Base-by-base conservation (phyloP, 148 eudicot species). In the Pharnaceum exiguum region DNA sequence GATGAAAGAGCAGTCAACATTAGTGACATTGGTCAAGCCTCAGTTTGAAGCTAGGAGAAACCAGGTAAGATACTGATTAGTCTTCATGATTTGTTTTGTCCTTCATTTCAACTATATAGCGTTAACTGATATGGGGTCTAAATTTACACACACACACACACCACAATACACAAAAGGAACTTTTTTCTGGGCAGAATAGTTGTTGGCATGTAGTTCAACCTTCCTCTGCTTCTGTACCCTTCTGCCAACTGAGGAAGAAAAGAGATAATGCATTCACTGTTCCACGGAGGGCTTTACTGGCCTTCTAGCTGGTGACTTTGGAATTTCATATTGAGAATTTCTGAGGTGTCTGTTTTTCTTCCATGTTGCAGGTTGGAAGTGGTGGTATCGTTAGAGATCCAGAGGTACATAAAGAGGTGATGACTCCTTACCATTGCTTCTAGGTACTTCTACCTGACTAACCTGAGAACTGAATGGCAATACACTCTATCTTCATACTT, bases 321-420 rank as follows among this genome's bases (percentile, higher is more conserved):
- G 60, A 24, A 42, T 17, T 17, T 31, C 39, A 22, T 38, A 26
- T 5, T n/a, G 46, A 38, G 10, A 26, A 10, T 5, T 12, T 19
- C 53, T 42, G 43, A 54, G 19, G 61, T 44, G 10, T 40, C 7
- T n/a, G 28, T 21, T 45, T 27, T 45, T 18, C 5, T 13, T 55
- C 31, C 35, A 57, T 65, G 17, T 55, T 70, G 65, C 78, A 88
- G 99, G 99, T 94, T 38, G 99, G 96, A 67, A 75, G 86, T 53
- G 99, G 99, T 22, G 99, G 99, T 28, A 89, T 94, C 47, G 96
- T 94, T 63, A 80, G 82, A 73, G 96, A 94, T 77, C 87, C 99
- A 49, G 65, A 54, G 47, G 95, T 94, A 42, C 99, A 89, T 77
- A 68, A 89, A 60, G 95, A 89, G 96, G 99, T 82, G 58, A 37